Percentiles rank a stretch among this genome's conserved stretches.
phyloP scores from a whole-genome alignment of 2,329 filamentous ascomycete genomes.

The Cercospora zeina region DNA sequence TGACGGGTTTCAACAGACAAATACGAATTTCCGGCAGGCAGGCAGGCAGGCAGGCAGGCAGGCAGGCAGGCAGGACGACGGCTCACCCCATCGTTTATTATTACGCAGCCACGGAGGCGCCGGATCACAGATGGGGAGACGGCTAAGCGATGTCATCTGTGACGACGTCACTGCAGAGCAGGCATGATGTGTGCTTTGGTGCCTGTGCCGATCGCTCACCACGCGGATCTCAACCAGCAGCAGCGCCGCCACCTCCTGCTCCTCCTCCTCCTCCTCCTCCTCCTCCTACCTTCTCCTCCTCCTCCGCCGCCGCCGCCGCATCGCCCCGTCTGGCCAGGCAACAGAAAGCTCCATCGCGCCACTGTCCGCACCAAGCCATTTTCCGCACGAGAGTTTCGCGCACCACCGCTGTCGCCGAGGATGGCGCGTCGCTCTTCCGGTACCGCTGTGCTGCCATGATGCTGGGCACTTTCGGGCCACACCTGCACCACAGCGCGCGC shows the following conservation, averaged over 20 bases:
- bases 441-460: background rate
- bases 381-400: background rate
- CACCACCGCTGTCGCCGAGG: conserved; percentile 1
- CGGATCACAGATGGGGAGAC: background rate
- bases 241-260: no score
- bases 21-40: background rate
- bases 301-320: background rate
- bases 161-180: no score
- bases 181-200: background rate
- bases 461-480: background rate
- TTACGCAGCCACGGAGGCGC: background rate
- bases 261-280: no score
- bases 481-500: background rate
- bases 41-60: background rate
- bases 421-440: conserved; percentile 1
- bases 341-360: background rate
- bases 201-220: conserved; percentile 1
- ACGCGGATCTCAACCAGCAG: no score
- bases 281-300: background rate
- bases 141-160: no score
- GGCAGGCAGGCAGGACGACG: no score
- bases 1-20: background rate
- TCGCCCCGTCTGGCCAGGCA: background rate
- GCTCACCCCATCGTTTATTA: background rate
- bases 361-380: conserved; percentile 1